Evolutionary conservation across 2,329 filamentous ascomycete genomes (phyloP), one percentile per base, ranked within the genome.

Genomic region (Trichophyton benhamiae): DNA sequence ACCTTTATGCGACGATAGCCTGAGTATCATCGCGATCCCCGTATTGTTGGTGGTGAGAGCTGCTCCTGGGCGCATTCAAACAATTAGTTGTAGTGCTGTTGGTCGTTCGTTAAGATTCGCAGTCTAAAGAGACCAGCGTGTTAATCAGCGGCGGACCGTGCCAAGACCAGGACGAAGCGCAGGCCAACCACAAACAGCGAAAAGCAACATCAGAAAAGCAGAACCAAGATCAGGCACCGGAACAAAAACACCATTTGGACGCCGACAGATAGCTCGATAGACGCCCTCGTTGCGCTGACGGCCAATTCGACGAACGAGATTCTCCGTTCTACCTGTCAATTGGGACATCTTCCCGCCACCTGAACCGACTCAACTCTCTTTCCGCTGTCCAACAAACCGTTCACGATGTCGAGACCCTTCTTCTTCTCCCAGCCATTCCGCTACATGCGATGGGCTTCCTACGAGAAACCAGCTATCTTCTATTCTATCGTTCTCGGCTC

Each of bases 401-500:
- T 66, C 68, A 67, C 63, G 65, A 79, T 79, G 77, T 74, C 81
- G 63, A 80, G 82, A 61, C 87, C 90, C 69, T 80, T 81, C 70
- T 96, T 99, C 87, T 96, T 87, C 85, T 82, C 84, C 67, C 82
- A 83, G 63, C 94, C 94, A 66, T 71, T 95, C 73, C 85, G 85
- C 69, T 97, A 96, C 84, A 77, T 88, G 70, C 87, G 87, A 76
- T 97, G 91, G 90, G 86, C 91, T 60, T 82, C 88, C 58, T 87
- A 90, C 77, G 87, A 94, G 76, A 88, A 88, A 75, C 94, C 94
- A 59, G 91, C 91, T 63, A 87, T 91, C 78, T 95, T 96, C 82
- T 97, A 85, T 83, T 90, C 89, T 69, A 78, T 89, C 70, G 72
- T 89, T 62, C 78, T 97, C 67, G 92, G 89, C 68, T 78, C 76